Conservation (phyloP, 441 rosid species). For the Erysimum cheiri region DNA sequence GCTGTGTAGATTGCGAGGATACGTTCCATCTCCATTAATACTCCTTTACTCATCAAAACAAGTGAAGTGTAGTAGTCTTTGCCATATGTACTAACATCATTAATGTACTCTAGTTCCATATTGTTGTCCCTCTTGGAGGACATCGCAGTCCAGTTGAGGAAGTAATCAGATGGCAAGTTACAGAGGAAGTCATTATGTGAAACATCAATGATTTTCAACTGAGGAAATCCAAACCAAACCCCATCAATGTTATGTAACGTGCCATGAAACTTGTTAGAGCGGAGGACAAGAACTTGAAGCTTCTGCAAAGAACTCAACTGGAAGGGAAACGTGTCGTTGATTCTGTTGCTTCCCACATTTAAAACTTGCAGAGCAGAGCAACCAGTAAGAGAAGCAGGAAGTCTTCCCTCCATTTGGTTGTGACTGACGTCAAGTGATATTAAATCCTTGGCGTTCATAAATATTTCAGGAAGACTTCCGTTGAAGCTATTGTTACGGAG, state of each 20-base stretch:
- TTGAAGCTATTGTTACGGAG: conserved; percentile 46
- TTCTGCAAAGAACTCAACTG: conserved; percentile 42
- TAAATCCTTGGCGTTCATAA: conserved; percentile 53
- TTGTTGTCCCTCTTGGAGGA: background rate
- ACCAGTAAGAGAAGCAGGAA: conserved; percentile 50
- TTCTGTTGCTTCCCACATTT: conserved; percentile 49
- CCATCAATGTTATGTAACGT: background rate
- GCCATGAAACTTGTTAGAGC: conserved; percentile 54
- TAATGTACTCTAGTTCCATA: background rate
- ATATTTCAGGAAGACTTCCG: conserved; percentile 40
- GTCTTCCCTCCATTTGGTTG: conserved; percentile 45
- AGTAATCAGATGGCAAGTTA: background rate
- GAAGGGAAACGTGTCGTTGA: conserved; percentile 57
- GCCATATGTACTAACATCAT: no score
- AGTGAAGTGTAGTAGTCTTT: conserved; percentile 41
- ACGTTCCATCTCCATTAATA: conserved; percentile 5
- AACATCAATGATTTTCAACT: conserved; percentile 65
- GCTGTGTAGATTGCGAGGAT: conserved; percentile 9
- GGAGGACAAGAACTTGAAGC: conserved; percentile 55
- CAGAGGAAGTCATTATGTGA: conserved; percentile 52
- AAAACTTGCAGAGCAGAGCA: conserved; percentile 52
- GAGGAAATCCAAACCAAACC: conserved; percentile 42
- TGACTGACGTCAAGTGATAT: conserved; percentile 48
- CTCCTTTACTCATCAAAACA: conserved; percentile 31
- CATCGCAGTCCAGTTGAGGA: conserved; percentile 49